Conservation (phyloP, 129 eudicot species). For the Chrysanthemum makinoi region DNA sequence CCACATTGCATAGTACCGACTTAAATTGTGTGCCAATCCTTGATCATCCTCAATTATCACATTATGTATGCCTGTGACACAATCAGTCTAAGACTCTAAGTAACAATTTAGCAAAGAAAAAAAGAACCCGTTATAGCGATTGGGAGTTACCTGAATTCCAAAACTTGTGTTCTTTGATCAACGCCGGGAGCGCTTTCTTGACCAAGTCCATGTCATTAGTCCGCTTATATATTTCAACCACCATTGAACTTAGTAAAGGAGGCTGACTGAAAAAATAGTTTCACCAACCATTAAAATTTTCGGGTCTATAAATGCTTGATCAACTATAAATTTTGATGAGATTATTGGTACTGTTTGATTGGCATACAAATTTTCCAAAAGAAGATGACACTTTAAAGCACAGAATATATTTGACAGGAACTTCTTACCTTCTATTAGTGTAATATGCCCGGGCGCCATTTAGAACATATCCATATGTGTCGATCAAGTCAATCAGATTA, state of each 20-base stretch:
- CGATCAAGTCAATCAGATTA: constrained; percentile 66
- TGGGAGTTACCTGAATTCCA: constrained; percentile 72
- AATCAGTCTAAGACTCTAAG: background rate
- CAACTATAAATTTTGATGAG: background rate
- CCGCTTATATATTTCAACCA: constrained; percentile 58
- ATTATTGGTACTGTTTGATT: background rate
- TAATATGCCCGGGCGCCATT: constrained; percentile 93
- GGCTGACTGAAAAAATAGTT: constrained; percentile 67
- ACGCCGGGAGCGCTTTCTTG: constrained; percentile 66
- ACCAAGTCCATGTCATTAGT: constrained; percentile 63
- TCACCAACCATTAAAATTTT: constrained; percentile 1
- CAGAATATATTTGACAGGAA: background rate
- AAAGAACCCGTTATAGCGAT: background rate
- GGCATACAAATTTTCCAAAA: background rate
- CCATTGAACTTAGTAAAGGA: constrained; percentile 87
- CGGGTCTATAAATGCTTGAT: background rate
- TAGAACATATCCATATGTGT: constrained; percentile 73
- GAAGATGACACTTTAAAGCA: too few species aligned
- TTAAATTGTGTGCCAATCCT: constrained; percentile 57
- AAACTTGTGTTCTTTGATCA: constrained; percentile 66
- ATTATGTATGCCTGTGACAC: constrained; percentile 64
- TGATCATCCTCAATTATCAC: constrained; percentile 56
- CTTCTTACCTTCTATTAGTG: constrained; percentile 71
- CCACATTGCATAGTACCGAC: constrained; percentile 97
- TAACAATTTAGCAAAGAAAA: background rate